These are phyloP conservation scores for Ziziphus jujuba DNA, from an alignment of 306 rosid genomes.

Conservation along the genomic window DNA sequence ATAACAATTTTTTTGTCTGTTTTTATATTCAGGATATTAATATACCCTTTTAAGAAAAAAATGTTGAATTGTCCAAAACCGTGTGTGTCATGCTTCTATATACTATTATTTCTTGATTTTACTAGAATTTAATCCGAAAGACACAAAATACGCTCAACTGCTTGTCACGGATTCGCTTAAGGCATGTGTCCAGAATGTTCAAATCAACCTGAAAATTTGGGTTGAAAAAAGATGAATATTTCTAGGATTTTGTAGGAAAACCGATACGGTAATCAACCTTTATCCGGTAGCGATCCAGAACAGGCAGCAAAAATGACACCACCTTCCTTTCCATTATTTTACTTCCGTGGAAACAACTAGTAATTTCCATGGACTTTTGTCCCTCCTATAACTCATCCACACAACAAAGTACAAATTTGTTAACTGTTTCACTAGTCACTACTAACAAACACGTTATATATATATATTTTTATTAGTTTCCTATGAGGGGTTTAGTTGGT, in stretches of 20 bases:
- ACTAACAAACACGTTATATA: neutral
- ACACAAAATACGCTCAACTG: neutral
- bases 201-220: neutral
- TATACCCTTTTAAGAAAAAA: too few species aligned
- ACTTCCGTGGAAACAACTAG: slow-evolving; percentile 9
- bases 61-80: neutral
- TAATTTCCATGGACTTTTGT: slow-evolving; percentile 22
- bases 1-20: too few species aligned
- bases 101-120: neutral
- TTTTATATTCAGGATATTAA: too few species aligned
- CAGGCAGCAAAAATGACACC: neutral
- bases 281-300: neutral
- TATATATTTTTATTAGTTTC: neutral
- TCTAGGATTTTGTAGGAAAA: neutral
- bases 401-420: neutral
- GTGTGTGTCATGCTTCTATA: neutral
- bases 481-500: neutral
- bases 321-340: neutral
- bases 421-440: too few species aligned
- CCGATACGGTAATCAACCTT: neutral
- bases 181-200: slow-evolving; percentile 11
- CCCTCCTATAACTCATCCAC: neutral
- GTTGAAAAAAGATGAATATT: neutral
- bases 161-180: neutral
- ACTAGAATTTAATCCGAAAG: neutral